A percentile compares a stretch with the other conserved stretches of the same genome.
Conservation (phyloP, 306 rosid species). For the Quillaja saponaria region DNA sequence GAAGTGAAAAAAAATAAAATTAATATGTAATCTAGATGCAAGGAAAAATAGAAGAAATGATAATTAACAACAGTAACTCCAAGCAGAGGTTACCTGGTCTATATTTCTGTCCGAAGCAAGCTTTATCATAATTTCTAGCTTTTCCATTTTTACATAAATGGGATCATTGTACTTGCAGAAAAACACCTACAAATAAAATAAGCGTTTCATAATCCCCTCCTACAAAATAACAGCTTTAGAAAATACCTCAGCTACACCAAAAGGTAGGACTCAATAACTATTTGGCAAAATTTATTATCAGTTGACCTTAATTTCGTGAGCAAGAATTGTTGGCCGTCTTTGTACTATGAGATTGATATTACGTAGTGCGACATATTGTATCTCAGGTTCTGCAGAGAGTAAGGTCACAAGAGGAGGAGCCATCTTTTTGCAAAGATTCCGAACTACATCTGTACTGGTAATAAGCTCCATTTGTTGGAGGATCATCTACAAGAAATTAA, state of each 20-base stretch:
- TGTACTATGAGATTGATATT: conserved; percentile 98
- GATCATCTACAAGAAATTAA: conserved; percentile 72
- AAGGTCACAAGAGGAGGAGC: conserved; percentile 99
- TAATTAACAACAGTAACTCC: conserved; percentile 15
- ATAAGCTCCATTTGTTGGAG: conserved; percentile 99
- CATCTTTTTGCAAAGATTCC: conserved; percentile 99
- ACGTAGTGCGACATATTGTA: conserved; percentile 96
- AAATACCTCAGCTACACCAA: not conserved
- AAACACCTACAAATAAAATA: conserved; percentile 66
- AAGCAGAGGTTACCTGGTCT: conserved; percentile 69
- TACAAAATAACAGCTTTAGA: conserved; percentile 12
- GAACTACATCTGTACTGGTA: conserved; percentile 89
- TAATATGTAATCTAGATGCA: not conserved
- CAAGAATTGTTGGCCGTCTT: conserved; percentile 96
- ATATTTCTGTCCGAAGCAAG: conserved; percentile 95
- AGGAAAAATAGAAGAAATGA: conserved; percentile 3
- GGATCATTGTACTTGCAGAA: conserved; percentile 99
- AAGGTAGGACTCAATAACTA: conserved; percentile 20
- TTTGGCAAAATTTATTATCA: conserved; percentile 19
- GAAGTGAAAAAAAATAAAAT: conserved; percentile 27
- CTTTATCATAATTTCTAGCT: conserved; percentile 97
- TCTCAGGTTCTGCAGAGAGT: conserved; percentile 98
- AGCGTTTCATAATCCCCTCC: conserved; percentile 24
- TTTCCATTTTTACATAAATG: conserved; percentile 97
- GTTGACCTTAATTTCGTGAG: conserved; percentile 97